Percentiles rank a stretch among this genome's conserved stretches.
Conservation (phyloP, 2,329 filamentous ascomycete species). For the Fusarium odoratissimum region DNA sequence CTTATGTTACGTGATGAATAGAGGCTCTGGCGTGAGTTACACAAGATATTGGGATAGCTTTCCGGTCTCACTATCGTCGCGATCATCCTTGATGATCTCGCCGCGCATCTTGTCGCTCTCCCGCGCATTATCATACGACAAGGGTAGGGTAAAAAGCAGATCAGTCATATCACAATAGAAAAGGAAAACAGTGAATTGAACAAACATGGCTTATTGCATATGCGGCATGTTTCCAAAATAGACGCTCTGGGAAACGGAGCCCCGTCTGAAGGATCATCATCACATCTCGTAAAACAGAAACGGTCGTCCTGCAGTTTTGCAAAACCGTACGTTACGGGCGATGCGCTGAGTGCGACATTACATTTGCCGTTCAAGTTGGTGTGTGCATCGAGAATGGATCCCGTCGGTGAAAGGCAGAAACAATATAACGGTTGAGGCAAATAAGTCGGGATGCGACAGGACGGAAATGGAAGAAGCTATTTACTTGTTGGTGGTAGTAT, state of each 20-base stretch:
- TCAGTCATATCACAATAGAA: not conserved
- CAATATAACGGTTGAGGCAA: not conserved
- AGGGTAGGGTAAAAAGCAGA: not conserved
- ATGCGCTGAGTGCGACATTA: conserved; percentile 7
- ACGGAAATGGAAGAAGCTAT: conserved; percentile 25
- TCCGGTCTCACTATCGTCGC: not conserved
- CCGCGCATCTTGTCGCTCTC: conserved; percentile 15
- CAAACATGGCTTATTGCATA: conserved; percentile 5
- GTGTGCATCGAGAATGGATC: conserved; percentile 12
- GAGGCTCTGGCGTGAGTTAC: conserved; percentile 23
- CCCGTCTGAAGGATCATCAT: conserved; percentile 1
- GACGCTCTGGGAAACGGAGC: conserved; percentile 1
- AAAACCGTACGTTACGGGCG: conserved; percentile 7
- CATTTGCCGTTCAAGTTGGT: conserved; percentile 2
- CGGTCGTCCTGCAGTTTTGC: conserved; percentile 8
- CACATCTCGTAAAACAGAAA: conserved; percentile 13
- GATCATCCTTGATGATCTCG: conserved; percentile 2
- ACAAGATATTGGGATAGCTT: conserved; percentile 11
- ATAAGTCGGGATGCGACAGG: conserved; percentile 4
- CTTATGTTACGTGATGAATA: conserved; percentile 6
- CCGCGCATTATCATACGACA: conserved; percentile 29
- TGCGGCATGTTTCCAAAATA: conserved; percentile 17
- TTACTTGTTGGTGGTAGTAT: conserved; percentile 7
- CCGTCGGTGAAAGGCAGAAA: too few relatives aligned
- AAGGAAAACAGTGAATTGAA: not conserved